Percentiles rank a stretch among this genome's conserved stretches.
Evolutionary conservation across 164 flowering plant genomes (phyloP).

Genomic region (Vitis labrusca): DNA sequence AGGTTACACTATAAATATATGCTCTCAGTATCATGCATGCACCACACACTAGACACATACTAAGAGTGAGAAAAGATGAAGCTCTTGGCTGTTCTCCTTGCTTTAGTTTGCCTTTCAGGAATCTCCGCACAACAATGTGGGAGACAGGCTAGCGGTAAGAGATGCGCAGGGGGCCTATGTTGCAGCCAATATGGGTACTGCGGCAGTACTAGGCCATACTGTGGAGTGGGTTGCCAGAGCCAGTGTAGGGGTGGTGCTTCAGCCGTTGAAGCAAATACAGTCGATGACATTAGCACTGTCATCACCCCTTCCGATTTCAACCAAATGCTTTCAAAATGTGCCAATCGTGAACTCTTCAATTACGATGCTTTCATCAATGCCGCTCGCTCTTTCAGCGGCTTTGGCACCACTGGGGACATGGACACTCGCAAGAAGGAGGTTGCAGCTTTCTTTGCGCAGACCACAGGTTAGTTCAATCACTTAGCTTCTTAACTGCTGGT

Average conservation of each 20-base stretch:
- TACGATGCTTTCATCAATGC: constrained; percentile 47
- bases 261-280: too few relatives aligned
- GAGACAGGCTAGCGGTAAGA: constrained; percentile 5
- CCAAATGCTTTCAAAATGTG: constrained; percentile 26
- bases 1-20: too few relatives aligned
- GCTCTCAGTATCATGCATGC: too few relatives aligned
- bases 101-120: neutral
- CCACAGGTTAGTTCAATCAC: constrained; percentile 14
- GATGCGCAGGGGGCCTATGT: constrained; percentile 7
- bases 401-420: constrained; percentile 38
- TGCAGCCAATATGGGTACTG: constrained; percentile 9
- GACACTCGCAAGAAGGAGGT: constrained; percentile 30
- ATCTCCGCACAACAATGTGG: constrained; percentile 10
- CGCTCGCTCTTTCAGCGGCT: constrained; percentile 31
- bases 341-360: constrained; percentile 32
- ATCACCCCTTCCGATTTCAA: neutral
- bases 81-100: too few relatives aligned
- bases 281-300: too few relatives aligned
- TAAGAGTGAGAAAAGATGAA: too few relatives aligned
- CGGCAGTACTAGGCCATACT: constrained; percentile 7
- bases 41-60: too few relatives aligned
- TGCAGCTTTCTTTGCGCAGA: constrained; percentile 47
- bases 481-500: constrained; percentile 9
- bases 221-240: neutral
- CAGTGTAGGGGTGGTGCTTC: neutral